These are phyloP conservation scores for Sphagnum contortum DNA, from an alignment of 225 moss, liverwort and hornwort species.

Conservation along the genomic window DNA sequence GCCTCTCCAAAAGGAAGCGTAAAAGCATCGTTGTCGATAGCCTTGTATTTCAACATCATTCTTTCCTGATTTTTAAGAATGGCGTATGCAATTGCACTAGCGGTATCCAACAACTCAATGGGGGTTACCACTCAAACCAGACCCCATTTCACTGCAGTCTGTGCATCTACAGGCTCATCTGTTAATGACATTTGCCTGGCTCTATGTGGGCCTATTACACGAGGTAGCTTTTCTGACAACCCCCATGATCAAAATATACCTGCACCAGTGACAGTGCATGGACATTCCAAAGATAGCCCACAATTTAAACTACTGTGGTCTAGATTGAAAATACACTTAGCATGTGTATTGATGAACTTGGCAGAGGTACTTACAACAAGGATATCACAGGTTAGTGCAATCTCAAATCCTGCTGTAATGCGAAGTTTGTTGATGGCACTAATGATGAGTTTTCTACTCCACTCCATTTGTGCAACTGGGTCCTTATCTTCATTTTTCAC, in stretches of 20 bases:
- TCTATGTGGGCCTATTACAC: slow-evolving; percentile 64
- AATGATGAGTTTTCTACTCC: slow-evolving; percentile 80
- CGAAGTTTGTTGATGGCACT: slow-evolving; percentile 83
- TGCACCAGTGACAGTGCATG: slow-evolving; percentile 11
- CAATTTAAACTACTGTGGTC: neutral
- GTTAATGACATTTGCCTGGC: slow-evolving; percentile 77
- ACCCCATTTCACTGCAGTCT: slow-evolving; percentile 88
- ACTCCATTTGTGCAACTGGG: slow-evolving; percentile 66
- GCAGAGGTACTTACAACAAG: slow-evolving; percentile 76
- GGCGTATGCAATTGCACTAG: slow-evolving; percentile 58
- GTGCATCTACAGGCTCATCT: slow-evolving; percentile 62
- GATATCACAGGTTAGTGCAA: slow-evolving; percentile 83
- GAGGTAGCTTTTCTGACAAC: slow-evolving; percentile 76
- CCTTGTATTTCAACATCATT: slow-evolving; percentile 68
- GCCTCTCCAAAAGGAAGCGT: slow-evolving; percentile 72
- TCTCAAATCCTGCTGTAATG: slow-evolving; percentile 83
- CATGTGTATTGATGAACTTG: slow-evolving; percentile 91
- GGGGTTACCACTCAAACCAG: slow-evolving; percentile 75
- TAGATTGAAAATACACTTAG: slow-evolving; percentile 45
- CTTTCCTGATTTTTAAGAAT: slow-evolving; percentile 60
- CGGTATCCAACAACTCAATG: slow-evolving; percentile 55
- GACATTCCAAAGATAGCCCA: neutral
- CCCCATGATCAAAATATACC: slow-evolving; percentile 95
- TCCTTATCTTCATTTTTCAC: slow-evolving; percentile 39
- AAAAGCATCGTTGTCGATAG: slow-evolving; percentile 67